These are phyloP conservation scores for Rubia balearica DNA, from an alignment of 305 asterid species.

Conservation along the genomic window DNA sequence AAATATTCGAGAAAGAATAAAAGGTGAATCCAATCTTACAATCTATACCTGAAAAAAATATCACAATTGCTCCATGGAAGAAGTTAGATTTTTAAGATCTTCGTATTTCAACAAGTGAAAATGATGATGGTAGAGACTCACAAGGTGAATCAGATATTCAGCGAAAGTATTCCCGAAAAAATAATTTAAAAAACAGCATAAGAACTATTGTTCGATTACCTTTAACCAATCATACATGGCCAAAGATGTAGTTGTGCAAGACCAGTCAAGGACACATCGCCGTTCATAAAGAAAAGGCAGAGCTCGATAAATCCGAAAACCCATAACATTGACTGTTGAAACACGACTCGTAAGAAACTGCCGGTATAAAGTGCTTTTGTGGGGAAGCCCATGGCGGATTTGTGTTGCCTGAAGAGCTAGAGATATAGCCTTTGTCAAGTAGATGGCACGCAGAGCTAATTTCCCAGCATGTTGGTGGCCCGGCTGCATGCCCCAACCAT, in stretches of 20 bases:
- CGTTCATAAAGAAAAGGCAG: slow-evolving; percentile 93
- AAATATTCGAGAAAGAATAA: neutral
- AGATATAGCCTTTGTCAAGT: slow-evolving; percentile 77
- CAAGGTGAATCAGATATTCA: neutral
- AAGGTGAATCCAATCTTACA: neutral
- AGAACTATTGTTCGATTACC: slow-evolving; percentile 29
- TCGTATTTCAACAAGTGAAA: neutral
- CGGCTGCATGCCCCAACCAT: slow-evolving; percentile 81
- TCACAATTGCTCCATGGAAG: too few relatives aligned
- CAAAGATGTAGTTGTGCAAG: slow-evolving; percentile 86
- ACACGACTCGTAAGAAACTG: slow-evolving; percentile 92
- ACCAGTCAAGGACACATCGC: slow-evolving; percentile 97
- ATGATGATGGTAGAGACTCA: neutral
- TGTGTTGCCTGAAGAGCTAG: slow-evolving; percentile 88
- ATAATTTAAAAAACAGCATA: neutral
- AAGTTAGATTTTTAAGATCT: too few relatives aligned
- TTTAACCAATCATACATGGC: slow-evolving; percentile 99
- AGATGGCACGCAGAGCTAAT: slow-evolving; percentile 83
- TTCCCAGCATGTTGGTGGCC: slow-evolving; percentile 75
- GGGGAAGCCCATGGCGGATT: slow-evolving; percentile 83
- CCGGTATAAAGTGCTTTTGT: slow-evolving; percentile 87
- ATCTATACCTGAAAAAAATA: neutral
- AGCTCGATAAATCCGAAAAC: slow-evolving; percentile 91
- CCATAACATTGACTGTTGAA: slow-evolving; percentile 66
- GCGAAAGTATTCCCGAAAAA: neutral